Conservation (phyloP, 176 grass and related monocot genomes). For the Triticum dicoccoides region DNA sequence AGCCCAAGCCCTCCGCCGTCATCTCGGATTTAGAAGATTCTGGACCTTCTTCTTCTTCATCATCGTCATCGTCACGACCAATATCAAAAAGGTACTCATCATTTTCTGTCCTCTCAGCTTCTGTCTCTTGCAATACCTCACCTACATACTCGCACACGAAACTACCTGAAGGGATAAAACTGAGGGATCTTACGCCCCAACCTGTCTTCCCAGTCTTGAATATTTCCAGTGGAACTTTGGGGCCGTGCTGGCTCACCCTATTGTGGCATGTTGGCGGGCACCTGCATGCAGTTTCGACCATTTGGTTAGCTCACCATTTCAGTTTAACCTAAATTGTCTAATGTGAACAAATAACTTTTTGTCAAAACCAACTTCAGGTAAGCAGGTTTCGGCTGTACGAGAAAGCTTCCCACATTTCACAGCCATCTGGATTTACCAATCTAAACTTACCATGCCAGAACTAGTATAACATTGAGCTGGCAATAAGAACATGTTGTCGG, state of each 20-base stretch:
- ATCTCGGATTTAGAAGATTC: slow-evolving; percentile 17
- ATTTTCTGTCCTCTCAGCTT: slow-evolving; percentile 54
- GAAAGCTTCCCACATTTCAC: background rate
- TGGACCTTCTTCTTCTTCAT: slow-evolving; percentile 25
- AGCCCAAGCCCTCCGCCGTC: slow-evolving; percentile 27
- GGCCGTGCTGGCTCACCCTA: slow-evolving; percentile 66
- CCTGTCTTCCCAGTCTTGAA: slow-evolving; percentile 59
- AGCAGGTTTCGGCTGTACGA: background rate
- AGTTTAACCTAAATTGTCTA: slow-evolving; percentile 15
- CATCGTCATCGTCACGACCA: slow-evolving; percentile 39
- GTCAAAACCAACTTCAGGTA: slow-evolving; percentile 6
- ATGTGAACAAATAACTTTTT: background rate
- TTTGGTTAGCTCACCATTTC: slow-evolving; percentile 28
- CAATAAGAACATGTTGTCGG: background rate
- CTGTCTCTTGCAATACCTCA: slow-evolving; percentile 51
- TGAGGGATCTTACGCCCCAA: slow-evolving; percentile 73
- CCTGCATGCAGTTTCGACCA: slow-evolving; percentile 37
- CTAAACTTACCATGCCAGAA: background rate
- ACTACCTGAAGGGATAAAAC: slow-evolving; percentile 65
- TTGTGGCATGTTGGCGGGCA: slow-evolving; percentile 71
- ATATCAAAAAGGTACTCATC: slow-evolving; percentile 74
- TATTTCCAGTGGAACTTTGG: slow-evolving; percentile 69
- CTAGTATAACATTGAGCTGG: background rate
- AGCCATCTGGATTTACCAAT: slow-evolving; percentile 6
- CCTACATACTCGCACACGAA: slow-evolving; percentile 74